phyloP scores from a whole-genome alignment of 2,329 filamentous ascomycete genomes.

The Fonsecaea monophora region DNA sequence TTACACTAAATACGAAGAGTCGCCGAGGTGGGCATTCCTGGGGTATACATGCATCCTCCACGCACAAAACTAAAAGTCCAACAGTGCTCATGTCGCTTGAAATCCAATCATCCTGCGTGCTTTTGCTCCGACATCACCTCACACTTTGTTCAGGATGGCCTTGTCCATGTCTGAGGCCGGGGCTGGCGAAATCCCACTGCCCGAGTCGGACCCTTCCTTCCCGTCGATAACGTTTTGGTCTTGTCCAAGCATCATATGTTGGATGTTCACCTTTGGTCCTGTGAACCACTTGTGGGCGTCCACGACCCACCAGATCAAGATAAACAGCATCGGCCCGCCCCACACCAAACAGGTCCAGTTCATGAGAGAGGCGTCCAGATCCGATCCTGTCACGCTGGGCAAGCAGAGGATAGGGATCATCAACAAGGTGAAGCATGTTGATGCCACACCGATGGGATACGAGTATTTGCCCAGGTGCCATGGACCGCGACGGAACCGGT shows the following conservation, averaged over 20 bases:
- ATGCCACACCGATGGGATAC: slow-evolving; percentile 62
- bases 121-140: not conserved
- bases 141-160: slow-evolving; percentile 19
- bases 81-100: not conserved
- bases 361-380: slow-evolving; percentile 67
- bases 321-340: slow-evolving; percentile 44
- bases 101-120: not conserved
- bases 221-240: slow-evolving; percentile 50
- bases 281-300: slow-evolving; percentile 47
- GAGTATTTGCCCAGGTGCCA: slow-evolving; percentile 71
- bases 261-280: slow-evolving; percentile 45
- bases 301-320: slow-evolving; percentile 43
- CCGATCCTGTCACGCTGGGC: slow-evolving; percentile 62
- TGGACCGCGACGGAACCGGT: slow-evolving; percentile 69
- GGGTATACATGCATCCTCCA: not conserved
- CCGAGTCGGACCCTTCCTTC: slow-evolving; percentile 34
- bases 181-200: slow-evolving; percentile 17
- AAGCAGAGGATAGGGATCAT: slow-evolving; percentile 74
- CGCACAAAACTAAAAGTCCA: not conserved
- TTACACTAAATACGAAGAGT: not conserved
- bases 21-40: not conserved
- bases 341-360: slow-evolving; percentile 46
- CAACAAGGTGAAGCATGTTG: slow-evolving; percentile 66
- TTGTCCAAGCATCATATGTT: slow-evolving; percentile 51
- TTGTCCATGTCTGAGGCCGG: slow-evolving; percentile 21